These are phyloP conservation scores for Emericellopsis atlantica DNA, from an alignment of 2,329 filamentous ascomycete species.

Conservation along the genomic window DNA sequence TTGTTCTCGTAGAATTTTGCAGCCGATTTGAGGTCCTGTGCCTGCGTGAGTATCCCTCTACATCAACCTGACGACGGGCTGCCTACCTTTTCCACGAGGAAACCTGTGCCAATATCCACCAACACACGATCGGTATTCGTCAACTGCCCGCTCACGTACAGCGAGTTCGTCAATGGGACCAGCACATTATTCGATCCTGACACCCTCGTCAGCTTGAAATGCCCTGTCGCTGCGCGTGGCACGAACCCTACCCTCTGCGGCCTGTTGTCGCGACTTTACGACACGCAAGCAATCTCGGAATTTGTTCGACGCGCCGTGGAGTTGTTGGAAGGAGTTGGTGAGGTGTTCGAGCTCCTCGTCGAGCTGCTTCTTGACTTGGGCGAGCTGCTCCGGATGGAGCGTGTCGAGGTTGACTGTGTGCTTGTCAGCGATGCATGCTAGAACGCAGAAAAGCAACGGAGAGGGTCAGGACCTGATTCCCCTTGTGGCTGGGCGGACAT, in stretches of 20 bases:
- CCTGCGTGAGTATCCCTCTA: not conserved
- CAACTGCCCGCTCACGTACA: conserved; percentile 82
- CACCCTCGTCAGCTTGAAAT: not conserved
- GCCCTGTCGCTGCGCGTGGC: not conserved
- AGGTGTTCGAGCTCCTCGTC: conserved; percentile 94
- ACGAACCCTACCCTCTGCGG: conserved; percentile 14
- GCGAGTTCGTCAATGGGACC: conserved; percentile 86
- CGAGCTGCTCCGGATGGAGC: conserved; percentile 75
- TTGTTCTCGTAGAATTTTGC: conserved; percentile 44
- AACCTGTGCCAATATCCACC: conserved; percentile 88
- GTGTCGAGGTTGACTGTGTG: conserved; percentile 50
- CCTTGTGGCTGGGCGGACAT: conserved; percentile 12
- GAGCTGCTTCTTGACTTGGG: conserved; percentile 87
- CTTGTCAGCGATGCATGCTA: not conserved
- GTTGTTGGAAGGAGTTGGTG: conserved; percentile 76
- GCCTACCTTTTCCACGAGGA: conserved; percentile 79
- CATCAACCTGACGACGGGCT: not conserved
- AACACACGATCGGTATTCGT: conserved; percentile 65
- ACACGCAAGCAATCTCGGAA: conserved; percentile 83
- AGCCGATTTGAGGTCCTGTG: conserved; percentile 37
- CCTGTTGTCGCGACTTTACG: conserved; percentile 37
- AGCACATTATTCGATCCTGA: conserved; percentile 47
- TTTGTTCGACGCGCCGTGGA: conserved; percentile 80
- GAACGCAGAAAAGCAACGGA: not conserved
- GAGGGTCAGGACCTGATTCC: conserved; percentile 13